Percentiles rank a stretch among this genome's conserved stretches.
phyloP scores from a whole-genome alignment of 1,139 yeast species.

The Blastobotrys proliferans region DNA sequence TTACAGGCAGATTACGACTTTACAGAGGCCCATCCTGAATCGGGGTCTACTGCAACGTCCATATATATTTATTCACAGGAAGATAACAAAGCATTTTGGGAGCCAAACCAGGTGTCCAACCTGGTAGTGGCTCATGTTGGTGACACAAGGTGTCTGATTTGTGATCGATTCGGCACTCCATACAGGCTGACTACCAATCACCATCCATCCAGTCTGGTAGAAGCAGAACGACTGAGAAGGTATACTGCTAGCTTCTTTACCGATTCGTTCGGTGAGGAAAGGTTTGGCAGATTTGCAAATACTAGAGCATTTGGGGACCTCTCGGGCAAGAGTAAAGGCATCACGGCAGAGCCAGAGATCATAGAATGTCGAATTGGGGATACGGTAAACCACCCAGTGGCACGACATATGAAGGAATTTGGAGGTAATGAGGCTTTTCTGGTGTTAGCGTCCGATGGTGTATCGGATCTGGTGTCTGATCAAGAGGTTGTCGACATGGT shows the following conservation, averaged over 20 bases:
- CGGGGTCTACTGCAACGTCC: slow-evolving; percentile 87
- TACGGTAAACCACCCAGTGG: slow-evolving; percentile 27
- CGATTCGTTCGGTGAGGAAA: slow-evolving; percentile 90
- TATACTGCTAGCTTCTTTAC: slow-evolving; percentile 73
- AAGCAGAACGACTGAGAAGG: slow-evolving; percentile 64
- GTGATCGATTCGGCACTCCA: slow-evolving; percentile 62
- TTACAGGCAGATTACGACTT: slow-evolving; percentile 54
- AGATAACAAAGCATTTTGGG: slow-evolving; percentile 55
- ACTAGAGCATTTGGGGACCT: slow-evolving; percentile 93
- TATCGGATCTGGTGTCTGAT: slow-evolving; percentile 72
- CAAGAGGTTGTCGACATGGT: slow-evolving; percentile 89
- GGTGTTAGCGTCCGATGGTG: slow-evolving; percentile 80
- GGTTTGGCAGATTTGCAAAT: slow-evolving; percentile 82
- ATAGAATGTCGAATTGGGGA: slow-evolving; percentile 58
- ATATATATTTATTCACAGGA: slow-evolving; percentile 56
- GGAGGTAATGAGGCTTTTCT: slow-evolving; percentile 78
- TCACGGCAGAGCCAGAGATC: slow-evolving; percentile 89
- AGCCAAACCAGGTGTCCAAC: slow-evolving; percentile 62
- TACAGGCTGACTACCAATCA: slow-evolving; percentile 75
- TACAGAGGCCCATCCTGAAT: slow-evolving; percentile 30
- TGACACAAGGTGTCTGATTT: slow-evolving; percentile 79
- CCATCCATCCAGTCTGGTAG: slow-evolving; percentile 82
- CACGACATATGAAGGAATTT: slow-evolving; percentile 15
- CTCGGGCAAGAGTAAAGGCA: slow-evolving; percentile 74
- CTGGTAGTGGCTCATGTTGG: slow-evolving; percentile 90